Evolutionary conservation across 1,284 basidiomycete genomes (phyloP), one percentile per base, ranked within the genome.

Genomic region (Entoloma clypeatum): DNA sequence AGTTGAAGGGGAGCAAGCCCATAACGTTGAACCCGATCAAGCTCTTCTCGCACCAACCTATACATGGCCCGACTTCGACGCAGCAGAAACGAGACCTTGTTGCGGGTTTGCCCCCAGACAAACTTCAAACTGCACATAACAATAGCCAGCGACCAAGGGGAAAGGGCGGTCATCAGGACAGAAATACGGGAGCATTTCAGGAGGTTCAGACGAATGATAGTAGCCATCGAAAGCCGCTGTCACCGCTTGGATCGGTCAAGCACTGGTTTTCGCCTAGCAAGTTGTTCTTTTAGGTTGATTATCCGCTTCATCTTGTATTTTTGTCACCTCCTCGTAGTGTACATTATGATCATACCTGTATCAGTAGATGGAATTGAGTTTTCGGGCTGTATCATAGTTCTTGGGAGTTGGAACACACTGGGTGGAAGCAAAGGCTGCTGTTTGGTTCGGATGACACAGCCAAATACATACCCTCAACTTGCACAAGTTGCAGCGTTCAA

Each of bases 221-320:
- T 35, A 62, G 53, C 64, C 65, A 22, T 61, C 63, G 49, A 64
- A 62, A 32, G n/a, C n/a, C n/a, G n/a, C 55, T 45, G 7, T 29
- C 59, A 43, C 63, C 66, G 22, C 59, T 68, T 49, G 67, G 68
- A 41, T 63, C 71, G 13, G 67, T 67, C 48, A 68, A 70, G 30
- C 64, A 65, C 51, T 77, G 75, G 75, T 72, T 77, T 56, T 73
- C 70, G 36, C 69, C 74, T 7, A 64, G 64, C 38, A 74, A 65
- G 59, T 48, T 78, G 44, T 74, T 78, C 48, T n/a, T n/a, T n/a
- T n/a, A n/a, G n/a, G n/a, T n/a, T n/a, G n/a, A n/a, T n/a, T n/a
- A n/a, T n/a, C n/a, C n/a, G n/a, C n/a, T n/a, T n/a, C n/a, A n/a
- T n/a, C n/a, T n/a, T n/a, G n/a, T n/a, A n/a, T n/a, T n/a, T n/a